Evolutionary conservation across 768 basidiomycete genomes (phyloP).

Genomic region (Hydnum rufescens): DNA sequence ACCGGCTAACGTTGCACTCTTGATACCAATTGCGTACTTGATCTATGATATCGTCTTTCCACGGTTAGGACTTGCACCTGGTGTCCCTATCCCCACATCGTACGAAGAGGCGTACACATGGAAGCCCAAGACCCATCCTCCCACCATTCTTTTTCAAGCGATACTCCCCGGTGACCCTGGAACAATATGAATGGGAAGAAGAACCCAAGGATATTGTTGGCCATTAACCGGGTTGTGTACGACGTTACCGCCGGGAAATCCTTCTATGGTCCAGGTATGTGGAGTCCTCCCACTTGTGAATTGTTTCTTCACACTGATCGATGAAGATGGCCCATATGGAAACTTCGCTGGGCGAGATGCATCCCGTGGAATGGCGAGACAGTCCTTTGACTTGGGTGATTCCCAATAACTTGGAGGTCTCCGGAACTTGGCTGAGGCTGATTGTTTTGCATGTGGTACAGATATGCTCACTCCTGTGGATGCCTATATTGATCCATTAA

Average conservation of each 20-base stretch:
- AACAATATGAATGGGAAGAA: conserved; percentile 43
- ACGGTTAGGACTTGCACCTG: conserved; percentile 16
- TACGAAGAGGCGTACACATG: conserved; percentile 80
- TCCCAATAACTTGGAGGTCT: too few relatives aligned
- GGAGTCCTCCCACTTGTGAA: conserved; percentile 6
- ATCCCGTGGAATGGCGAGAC: conserved; percentile 92
- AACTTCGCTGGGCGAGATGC: conserved; percentile 97
- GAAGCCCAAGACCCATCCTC: conserved; percentile 70
- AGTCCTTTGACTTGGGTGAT: conserved; percentile 86
- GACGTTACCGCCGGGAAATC: conserved; percentile 77
- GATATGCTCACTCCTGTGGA: conserved; percentile 86
- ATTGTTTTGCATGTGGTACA: conserved; percentile 14
- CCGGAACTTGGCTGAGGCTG: background rate
- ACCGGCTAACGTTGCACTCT: conserved; percentile 59
- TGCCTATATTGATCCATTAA: conserved; percentile 64
- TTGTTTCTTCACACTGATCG: background rate
- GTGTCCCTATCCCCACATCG: conserved; percentile 18
- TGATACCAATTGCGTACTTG: conserved; percentile 61
- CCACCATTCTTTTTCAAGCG: conserved; percentile 55
- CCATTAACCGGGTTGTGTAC: conserved; percentile 75
- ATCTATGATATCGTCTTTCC: conserved; percentile 60
- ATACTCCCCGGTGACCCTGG: conserved; percentile 61
- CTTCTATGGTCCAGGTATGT: conserved; percentile 88
- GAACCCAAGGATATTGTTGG: conserved; percentile 58
- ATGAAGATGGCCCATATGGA: conserved; percentile 79